Conservation (phyloP, 345 rosid species). For the Xanthoceras sorbifolium region DNA sequence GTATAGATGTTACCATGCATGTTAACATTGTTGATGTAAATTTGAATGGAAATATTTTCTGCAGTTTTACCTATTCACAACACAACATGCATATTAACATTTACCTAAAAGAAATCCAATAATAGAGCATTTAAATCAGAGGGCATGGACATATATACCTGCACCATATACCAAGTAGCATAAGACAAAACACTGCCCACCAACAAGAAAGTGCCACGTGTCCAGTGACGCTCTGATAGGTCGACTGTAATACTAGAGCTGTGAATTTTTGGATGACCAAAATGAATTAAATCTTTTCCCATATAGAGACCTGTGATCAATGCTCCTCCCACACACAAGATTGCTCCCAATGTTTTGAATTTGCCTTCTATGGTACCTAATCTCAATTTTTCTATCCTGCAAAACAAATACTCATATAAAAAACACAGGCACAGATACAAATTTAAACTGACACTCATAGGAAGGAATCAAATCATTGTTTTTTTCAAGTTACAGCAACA, state of each 20-base stretch:
- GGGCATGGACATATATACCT: slow-evolving; percentile 31
- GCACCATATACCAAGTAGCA: slow-evolving; percentile 45
- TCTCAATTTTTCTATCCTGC: slow-evolving; percentile 39
- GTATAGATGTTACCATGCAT: slow-evolving; percentile 39
- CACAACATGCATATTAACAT: not conserved
- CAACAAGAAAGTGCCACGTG: slow-evolving; percentile 41
- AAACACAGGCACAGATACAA: too few species aligned
- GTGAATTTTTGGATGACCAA: slow-evolving; percentile 5
- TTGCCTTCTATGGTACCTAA: slow-evolving; percentile 32
- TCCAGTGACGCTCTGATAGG: slow-evolving; percentile 10
- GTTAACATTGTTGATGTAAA: slow-evolving; percentile 50
- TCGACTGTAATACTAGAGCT: not conserved
- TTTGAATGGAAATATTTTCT: slow-evolving; percentile 37
- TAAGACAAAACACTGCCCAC: slow-evolving; percentile 35
- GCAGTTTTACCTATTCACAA: slow-evolving; percentile 34
- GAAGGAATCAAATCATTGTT: too few species aligned
- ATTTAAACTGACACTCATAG: too few species aligned
- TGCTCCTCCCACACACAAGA: slow-evolving; percentile 43
- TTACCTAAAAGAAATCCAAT: too few species aligned
- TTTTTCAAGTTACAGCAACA: too few species aligned
- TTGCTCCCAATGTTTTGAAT: slow-evolving; percentile 36
- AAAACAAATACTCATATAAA: too few species aligned
- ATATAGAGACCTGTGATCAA: slow-evolving; percentile 31
- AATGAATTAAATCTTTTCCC: slow-evolving; percentile 32
- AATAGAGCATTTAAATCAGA: too few species aligned